A percentile compares a stretch with the other conserved stretches of the same genome.
These are phyloP conservation scores for Fusarium coicis DNA, from an alignment of 2,329 filamentous ascomycete species.

Conservation along the genomic window DNA sequence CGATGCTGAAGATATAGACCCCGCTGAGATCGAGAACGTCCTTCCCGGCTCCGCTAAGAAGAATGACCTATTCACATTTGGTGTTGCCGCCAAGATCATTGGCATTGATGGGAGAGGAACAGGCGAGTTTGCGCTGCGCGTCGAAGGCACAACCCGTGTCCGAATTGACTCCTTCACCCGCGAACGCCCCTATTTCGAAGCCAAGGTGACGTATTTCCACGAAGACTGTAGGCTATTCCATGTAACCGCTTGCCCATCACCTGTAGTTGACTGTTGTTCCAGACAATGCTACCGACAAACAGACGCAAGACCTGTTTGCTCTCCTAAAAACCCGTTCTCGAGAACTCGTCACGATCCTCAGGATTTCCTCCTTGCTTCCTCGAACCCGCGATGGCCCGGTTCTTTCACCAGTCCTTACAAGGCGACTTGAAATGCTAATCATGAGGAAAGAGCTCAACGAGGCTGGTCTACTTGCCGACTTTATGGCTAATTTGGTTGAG, in stretches of 20 bases:
- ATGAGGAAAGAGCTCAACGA: constrained; percentile 82
- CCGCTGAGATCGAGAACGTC: constrained; percentile 56
- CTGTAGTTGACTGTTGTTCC: constrained; percentile 12
- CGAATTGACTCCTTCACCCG: constrained; percentile 72
- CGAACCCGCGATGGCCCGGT: constrained; percentile 71
- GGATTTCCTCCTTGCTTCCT: constrained; percentile 85
- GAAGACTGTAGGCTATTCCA: constrained; percentile 68
- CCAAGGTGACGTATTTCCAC: constrained; percentile 75
- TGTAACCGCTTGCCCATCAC: background rate
- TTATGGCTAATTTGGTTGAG: constrained; percentile 94
- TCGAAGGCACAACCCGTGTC: constrained; percentile 85
- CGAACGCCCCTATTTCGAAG: constrained; percentile 88
- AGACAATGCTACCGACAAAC: constrained; percentile 61
- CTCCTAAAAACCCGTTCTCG: constrained; percentile 85
- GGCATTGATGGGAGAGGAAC: constrained; percentile 80
- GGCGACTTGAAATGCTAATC: constrained; percentile 89
- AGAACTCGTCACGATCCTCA: constrained; percentile 85
- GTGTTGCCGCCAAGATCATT: constrained; percentile 81
- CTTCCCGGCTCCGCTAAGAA: constrained; percentile 70
- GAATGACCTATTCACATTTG: constrained; percentile 83
- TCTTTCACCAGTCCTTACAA: constrained; percentile 85
- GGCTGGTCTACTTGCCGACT: constrained; percentile 88
- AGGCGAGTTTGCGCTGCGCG: constrained; percentile 82
- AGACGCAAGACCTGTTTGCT: constrained; percentile 77
- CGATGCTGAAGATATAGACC: constrained; percentile 65